Conservation (phyloP, 176 grass and related monocot genomes). For the Guadua angustifolia region DNA sequence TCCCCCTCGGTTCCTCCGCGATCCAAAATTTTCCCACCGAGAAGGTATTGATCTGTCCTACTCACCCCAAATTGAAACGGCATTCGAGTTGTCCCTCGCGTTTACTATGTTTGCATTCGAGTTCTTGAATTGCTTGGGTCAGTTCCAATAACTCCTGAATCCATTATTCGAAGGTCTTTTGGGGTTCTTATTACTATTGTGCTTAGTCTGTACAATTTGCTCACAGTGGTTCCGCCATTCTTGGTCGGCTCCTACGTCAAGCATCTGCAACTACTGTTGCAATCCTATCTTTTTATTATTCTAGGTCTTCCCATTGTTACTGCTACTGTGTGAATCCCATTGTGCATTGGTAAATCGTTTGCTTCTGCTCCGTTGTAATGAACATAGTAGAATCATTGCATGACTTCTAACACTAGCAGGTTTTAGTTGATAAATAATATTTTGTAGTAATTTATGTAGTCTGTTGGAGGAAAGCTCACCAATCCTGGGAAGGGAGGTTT, state of each 20-base stretch:
- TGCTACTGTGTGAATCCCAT: background rate
- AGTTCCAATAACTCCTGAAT: background rate
- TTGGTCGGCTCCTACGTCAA: background rate
- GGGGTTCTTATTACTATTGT: background rate
- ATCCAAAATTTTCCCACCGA: background rate
- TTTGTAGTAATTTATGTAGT: background rate
- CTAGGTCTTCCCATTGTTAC: background rate
- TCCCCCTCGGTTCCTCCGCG: background rate
- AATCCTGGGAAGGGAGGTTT: too few species aligned
- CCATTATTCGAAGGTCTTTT: background rate
- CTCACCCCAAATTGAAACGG: background rate
- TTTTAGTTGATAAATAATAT: background rate
- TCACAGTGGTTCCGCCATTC: background rate
- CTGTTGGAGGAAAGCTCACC: too few species aligned
- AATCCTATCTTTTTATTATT: background rate
- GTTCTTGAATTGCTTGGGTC: background rate
- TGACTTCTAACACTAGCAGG: background rate
- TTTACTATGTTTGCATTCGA: background rate
- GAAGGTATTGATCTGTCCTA: conserved; percentile 3
- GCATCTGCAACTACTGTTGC: background rate
- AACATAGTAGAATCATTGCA: background rate
- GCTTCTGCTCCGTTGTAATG: background rate
- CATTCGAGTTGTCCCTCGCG: background rate
- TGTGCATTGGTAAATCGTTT: background rate
- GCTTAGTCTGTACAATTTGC: background rate